Percentiles rank a stretch among this genome's conserved stretches.
Evolutionary conservation across 176 grass and related monocot species (phyloP).

Genomic region (Canna indica): DNA sequence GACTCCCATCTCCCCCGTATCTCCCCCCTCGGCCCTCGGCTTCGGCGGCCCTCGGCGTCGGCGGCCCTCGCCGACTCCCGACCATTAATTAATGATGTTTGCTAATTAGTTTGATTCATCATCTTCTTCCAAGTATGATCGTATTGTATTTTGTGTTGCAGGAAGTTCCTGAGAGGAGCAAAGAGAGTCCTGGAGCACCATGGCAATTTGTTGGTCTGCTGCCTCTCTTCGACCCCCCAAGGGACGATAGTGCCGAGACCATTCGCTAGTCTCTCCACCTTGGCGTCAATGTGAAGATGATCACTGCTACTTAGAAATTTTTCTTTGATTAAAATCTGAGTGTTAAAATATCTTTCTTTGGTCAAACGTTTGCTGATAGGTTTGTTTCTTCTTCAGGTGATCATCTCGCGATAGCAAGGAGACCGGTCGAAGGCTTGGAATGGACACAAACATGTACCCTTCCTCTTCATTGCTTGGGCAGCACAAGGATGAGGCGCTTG

Average conservation of each 20-base stretch:
- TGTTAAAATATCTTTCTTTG: neutral
- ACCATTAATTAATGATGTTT: neutral
- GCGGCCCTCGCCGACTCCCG: no score
- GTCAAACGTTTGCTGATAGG: neutral
- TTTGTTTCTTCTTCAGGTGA: constrained; percentile 42
- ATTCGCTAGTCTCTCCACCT: constrained; percentile 89
- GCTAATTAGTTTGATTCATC: neutral
- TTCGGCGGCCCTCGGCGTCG: no score
- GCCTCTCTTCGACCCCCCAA: constrained; percentile 90
- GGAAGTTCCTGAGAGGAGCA: constrained; percentile 88
- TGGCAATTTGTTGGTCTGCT: constrained; percentile 94
- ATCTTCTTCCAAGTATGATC: no score
- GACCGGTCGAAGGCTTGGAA: constrained; percentile 93
- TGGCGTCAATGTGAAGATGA: constrained; percentile 99
- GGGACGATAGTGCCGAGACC: constrained; percentile 98
- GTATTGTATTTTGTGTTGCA: no score
- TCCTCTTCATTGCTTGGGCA: constrained; percentile 82
- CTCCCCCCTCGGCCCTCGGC: no score
- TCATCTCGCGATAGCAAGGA: constrained; percentile 95
- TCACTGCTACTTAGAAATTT: constrained; percentile 46
- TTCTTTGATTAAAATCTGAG: neutral
- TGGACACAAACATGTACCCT: constrained; percentile 99
- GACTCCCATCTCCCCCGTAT: no score
- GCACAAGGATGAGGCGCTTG: constrained; percentile 65
- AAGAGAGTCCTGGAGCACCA: constrained; percentile 63